Base-by-base conservation (phyloP, 371 early-diverging fungal genomes). In the Choanephora cucurbitarum region DNA sequence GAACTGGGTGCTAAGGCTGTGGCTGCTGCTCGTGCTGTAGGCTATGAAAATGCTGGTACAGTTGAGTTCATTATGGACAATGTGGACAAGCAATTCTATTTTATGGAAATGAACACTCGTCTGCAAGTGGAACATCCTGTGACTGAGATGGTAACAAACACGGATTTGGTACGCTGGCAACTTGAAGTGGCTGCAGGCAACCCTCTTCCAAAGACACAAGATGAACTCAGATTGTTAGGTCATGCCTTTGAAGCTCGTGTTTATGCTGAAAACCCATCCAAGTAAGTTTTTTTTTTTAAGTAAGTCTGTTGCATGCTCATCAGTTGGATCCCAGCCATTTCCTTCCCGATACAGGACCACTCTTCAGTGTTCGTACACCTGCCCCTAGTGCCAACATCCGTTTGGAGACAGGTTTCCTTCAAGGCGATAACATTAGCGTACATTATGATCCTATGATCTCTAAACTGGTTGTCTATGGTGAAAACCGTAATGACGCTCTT, bases 361-460 rank as follows among this genome's bases (percentile, higher is more conserved):
- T 97, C 7, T 70, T 82, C 54, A 90, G 88, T 54, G 75, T 93
- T 47, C 69, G 74, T 41, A 91, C 92, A n/a, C 88, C 91, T 18
- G 65, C 70, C 5, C 47, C 75, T 31, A 86, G 85, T 3, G 52
- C 59, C 7, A 81, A 75, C 44, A 81, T 94, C 44, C 90, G 96
- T 24, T 69, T 95, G 41, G 98, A 97, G 72, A 95, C 97, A 4
- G 97, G 97, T 40, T 95, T 96, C 50, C 71, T 89, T 21, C 82
- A 93, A 67, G 98, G 97, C 13, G 96, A 96, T 66, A 80, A 88
- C 49, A 92, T 97, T 64, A 88, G 87, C 32, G 94, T 97, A 0
- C 87, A 96, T 69, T 96, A 97, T 60, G 99, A 92, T 51, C 98
- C 98, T 48, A 98, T 98, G 95, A 97, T 98, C 44, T 91, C 96